Percentiles rank a stretch among this genome's conserved stretches.
Conservation (phyloP, 2,329 filamentous ascomycete genomes). For the Microcyclospora tardicrescens region DNA sequence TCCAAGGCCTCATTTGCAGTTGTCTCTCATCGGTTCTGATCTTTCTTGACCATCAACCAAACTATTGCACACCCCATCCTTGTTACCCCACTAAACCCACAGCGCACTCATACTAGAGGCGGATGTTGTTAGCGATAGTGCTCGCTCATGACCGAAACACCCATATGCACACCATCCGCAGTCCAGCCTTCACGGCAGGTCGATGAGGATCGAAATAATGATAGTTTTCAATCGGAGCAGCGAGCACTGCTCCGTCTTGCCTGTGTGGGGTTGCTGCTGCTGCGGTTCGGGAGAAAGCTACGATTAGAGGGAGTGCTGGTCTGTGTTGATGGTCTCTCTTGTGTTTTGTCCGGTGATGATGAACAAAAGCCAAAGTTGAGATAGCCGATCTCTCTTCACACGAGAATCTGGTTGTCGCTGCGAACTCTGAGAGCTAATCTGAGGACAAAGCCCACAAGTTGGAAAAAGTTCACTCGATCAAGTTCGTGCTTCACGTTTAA, state of each 20-base stretch:
- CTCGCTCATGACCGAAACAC: slow-evolving; percentile 15
- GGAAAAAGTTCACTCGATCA: slow-evolving; percentile 1
- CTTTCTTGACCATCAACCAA: slow-evolving; percentile 3
- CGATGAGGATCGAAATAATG: slow-evolving; percentile 17
- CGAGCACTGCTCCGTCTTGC: slow-evolving; percentile 20
- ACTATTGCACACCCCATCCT: slow-evolving; percentile 5
- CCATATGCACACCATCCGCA: slow-evolving; percentile 8
- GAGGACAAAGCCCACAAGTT: slow-evolving; percentile 13
- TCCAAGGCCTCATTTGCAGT: slow-evolving; percentile 8
- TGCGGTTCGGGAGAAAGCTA: background rate
- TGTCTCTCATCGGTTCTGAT: slow-evolving; percentile 4
- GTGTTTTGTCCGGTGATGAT: slow-evolving; percentile 18
- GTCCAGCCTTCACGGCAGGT: slow-evolving; percentile 3
- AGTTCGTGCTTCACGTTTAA: background rate
- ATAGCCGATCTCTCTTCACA: slow-evolving; percentile 12
- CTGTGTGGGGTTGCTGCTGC: slow-evolving; percentile 1
- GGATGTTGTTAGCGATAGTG: slow-evolving; percentile 12
- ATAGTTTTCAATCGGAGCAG: slow-evolving; percentile 28
- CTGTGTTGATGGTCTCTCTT: slow-evolving; percentile 3
- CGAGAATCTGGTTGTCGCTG: slow-evolving; percentile 17
- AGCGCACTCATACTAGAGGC: slow-evolving; percentile 3
- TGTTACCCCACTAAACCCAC: background rate
- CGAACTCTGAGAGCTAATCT: slow-evolving; percentile 23
- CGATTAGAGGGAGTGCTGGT: slow-evolving; percentile 2
- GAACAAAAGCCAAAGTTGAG: slow-evolving; percentile 22